Base-by-base conservation (phyloP, 2,329 filamentous ascomycete genomes). In the Stromatinia cepivora region DNA sequence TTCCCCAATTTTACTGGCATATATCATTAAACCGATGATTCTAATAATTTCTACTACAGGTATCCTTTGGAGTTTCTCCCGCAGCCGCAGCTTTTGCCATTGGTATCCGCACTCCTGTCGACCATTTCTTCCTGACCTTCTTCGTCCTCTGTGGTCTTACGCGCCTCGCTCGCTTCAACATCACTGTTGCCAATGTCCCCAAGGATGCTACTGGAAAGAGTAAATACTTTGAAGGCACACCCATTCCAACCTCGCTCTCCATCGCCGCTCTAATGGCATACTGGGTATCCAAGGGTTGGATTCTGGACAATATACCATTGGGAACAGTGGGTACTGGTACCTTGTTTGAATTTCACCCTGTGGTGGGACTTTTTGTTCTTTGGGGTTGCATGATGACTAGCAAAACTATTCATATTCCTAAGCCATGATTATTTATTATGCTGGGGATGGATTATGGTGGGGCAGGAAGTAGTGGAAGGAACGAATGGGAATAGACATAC, bases 141-240 rank as follows among this genome's bases (percentile, higher is more conserved):
- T 99, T 98, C 81, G 93, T 98, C 57, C 91, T 99, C 65, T 96
- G 93, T 81, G 95, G 95, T 69, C 88, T 99, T 59, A 97, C 94
- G 3, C 90, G 95, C 63, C 88, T 99, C 15, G 95, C 95, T 58
- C 91, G 95, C 73, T 99, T 99, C 88, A 99, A 99, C 80, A 95
- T 99, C 65, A 98, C 95, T 15, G 94, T 95, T 50, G 86, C 89
- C 48, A 89, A 90, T 75, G 87, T 99, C 17, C 95, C 95, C 72
- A 97, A 98, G 82, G 95, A 99, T 79, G 90, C 89, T 62, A 88
- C 87, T 0, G 95, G 95, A 75, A 99, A 99, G 83, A 93, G 92
- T 70, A 87, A 91, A 78, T 99, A 97, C 82, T 99, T 99, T 76
- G 95, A 99, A 82, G 95, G 95, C 75, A 97, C 94, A 0, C 95